phyloP scores from a whole-genome alignment of 2,329 filamentous ascomycete genomes.

The Aspergillus pseudoglaucus region DNA sequence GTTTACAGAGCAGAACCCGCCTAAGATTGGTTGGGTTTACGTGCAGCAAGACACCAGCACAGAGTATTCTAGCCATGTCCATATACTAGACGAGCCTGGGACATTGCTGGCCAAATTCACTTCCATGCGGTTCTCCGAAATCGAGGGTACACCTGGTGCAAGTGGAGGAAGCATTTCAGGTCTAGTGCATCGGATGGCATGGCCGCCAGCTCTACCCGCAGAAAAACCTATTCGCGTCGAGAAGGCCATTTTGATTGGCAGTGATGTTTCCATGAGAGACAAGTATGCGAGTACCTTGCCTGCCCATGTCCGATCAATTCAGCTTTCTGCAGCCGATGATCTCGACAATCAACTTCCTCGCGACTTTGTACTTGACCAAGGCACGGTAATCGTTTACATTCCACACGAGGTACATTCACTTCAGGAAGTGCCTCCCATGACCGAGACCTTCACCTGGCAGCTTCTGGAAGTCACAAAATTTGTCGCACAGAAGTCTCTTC shows the following conservation, averaged over 20 bases:
- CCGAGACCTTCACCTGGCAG: constrained; percentile 3
- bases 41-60: constrained; percentile 20
- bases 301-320: neutral
- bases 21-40: constrained; percentile 28
- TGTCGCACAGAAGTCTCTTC: neutral
- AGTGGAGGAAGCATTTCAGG: constrained; percentile 19
- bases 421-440: neutral
- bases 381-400: constrained; percentile 8
- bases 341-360: neutral
- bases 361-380: neutral
- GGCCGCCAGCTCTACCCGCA: constrained; percentile 30
- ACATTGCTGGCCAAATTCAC: constrained; percentile 25
- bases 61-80: constrained; percentile 21
- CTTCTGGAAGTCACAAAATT: constrained; percentile 6
- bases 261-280: neutral
- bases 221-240: constrained; percentile 23
- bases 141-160: constrained; percentile 26
- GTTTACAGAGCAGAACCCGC: constrained; percentile 20
- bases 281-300: constrained; percentile 1
- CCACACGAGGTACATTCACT: constrained; percentile 1
- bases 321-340: neutral
- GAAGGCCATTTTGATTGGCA: constrained; percentile 4
- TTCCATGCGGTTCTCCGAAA: constrained; percentile 35
- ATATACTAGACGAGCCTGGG: constrained; percentile 22
- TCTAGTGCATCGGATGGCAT: constrained; percentile 33